Base-by-base conservation (phyloP, 2,329 filamentous ascomycete species). In the Zymoseptoria crescenta region DNA sequence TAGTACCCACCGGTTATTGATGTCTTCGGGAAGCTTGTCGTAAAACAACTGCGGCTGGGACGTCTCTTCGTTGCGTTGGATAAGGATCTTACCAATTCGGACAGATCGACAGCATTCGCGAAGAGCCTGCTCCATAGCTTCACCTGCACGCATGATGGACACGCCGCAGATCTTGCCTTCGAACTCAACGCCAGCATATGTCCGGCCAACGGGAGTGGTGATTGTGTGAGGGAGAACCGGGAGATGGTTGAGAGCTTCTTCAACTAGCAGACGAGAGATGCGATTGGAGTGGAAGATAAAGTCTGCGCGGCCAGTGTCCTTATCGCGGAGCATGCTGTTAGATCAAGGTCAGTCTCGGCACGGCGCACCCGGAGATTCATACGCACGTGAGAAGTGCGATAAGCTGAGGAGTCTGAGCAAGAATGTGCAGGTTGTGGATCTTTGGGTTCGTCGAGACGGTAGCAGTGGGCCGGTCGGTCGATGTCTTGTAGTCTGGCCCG, bases 271-370 rank as follows among this genome's bases (percentile, higher is more conserved):
- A 30, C 94, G 90, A 74, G 97, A 97, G 74, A 99, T 97, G 61
- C 94, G 86, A 77, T 99, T 99, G 50, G 92, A 96, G 79, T 97
- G 96, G 78, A 99, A 99, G 72, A 99, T 96, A 74, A 99, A 99
- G 75, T 99, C 94, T 63, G 91, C 94, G 60, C 94, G 88, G 58
- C 87, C 85, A 5, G 94, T 99, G 66, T 87, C 83, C 74, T 89
- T 89, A 75, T 96, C 91, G 68, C 94, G 88, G 72, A 99, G 97
- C 83, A 96, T 96, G 63, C 93, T 97, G 56, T 64, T 58, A 54
- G 41, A 45, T 29, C 27, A 35, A 58, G 58, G 16, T 35, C 21
- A 45, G 35, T 10, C 6, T 4, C 52, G 16, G 27, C 8, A 5
- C 29, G 41, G 19, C 20, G 54, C 49, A 24, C 21, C 4, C 27